phyloP scores from a whole-genome alignment of 768 basidiomycete genomes.

The Nidularia sp. region DNA sequence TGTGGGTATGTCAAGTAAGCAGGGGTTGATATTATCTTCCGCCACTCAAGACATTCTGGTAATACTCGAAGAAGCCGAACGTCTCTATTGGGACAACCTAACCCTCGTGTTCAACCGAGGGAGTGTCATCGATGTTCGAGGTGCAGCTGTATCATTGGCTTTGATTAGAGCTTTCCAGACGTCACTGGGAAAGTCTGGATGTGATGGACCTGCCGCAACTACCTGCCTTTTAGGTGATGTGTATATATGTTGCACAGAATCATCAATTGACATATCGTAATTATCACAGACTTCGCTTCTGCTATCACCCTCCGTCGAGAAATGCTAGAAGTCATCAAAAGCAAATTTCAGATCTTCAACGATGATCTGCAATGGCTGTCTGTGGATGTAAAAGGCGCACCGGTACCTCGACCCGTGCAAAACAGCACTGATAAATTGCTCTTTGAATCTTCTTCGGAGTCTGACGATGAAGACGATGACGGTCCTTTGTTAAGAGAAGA shows the following conservation, averaged over 20 bases:
- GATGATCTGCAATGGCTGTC: conserved; percentile 81
- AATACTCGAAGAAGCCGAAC: conserved; percentile 65
- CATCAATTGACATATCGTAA: neutral
- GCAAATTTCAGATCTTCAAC: conserved; percentile 52
- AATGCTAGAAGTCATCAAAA: conserved; percentile 74
- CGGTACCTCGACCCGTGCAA: conserved; percentile 21
- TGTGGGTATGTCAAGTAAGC: conserved; percentile 62
- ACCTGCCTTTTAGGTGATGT: conserved; percentile 57
- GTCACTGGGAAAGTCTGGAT: conserved; percentile 63
- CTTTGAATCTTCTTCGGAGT: conserved; percentile 13
- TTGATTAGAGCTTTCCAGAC: conserved; percentile 74
- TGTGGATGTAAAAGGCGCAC: conserved; percentile 39
- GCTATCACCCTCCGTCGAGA: conserved; percentile 83
- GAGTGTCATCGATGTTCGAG: conserved; percentile 66
- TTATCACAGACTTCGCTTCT: conserved; percentile 58
- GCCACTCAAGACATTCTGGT: conserved; percentile 54
- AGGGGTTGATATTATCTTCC: conserved; percentile 29
- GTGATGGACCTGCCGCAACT: conserved; percentile 48
- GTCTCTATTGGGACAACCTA: conserved; percentile 65
- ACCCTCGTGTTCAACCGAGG: conserved; percentile 52
- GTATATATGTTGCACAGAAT: neutral
- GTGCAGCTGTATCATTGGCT: conserved; percentile 67
- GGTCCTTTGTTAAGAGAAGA: conserved; percentile 20
- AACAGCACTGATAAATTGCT: conserved; percentile 8
- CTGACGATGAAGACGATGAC: conserved; percentile 33